phyloP scores from a whole-genome alignment of 139 green algal species.

The Auxenochlorella pyrenoidosa region DNA sequence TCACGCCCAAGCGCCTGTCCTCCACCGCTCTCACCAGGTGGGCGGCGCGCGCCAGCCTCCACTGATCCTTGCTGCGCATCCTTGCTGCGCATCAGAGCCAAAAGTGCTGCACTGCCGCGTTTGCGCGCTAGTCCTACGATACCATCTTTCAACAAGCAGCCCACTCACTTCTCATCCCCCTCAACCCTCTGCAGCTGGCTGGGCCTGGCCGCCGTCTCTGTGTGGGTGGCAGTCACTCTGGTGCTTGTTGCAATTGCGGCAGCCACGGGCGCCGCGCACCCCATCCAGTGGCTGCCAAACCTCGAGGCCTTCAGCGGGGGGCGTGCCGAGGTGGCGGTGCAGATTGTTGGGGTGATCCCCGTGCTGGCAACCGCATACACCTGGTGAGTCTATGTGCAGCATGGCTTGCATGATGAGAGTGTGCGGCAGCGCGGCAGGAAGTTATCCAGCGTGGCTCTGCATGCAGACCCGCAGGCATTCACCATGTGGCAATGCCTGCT shows the following conservation, averaged over 20 bases:
- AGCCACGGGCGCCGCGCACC: not conserved
- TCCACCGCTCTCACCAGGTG: slow-evolving; percentile 25
- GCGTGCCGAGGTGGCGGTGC: slow-evolving; percentile 10
- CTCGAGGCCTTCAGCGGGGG: slow-evolving; percentile 10
- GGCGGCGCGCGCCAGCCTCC: not conserved
- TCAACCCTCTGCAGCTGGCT: slow-evolving; percentile 7
- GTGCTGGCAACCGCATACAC: slow-evolving; percentile 43
- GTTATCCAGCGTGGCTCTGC: not conserved
- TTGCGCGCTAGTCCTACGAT: no score
- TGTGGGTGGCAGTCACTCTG: slow-evolving; percentile 30
- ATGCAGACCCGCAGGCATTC: not conserved
- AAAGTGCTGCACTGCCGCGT: not conserved
- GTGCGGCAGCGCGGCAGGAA: no score
- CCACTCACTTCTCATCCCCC: no score
- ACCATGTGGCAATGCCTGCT: no score
- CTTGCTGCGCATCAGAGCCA: not conserved
- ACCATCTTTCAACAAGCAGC: no score
- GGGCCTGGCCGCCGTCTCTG: slow-evolving; percentile 12
- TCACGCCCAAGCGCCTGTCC: slow-evolving; percentile 33
- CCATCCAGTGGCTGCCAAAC: slow-evolving; percentile 11
- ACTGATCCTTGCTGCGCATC: not conserved
- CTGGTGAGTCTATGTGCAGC: slow-evolving; percentile 5
- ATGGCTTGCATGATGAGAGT: no score
- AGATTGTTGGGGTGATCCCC: slow-evolving; percentile 23
- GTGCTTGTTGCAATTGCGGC: not conserved